Evolutionary conservation across 768 basidiomycete species (phyloP), one percentile per base, ranked within the genome.

Genomic region (Boletus sensibilis): DNA sequence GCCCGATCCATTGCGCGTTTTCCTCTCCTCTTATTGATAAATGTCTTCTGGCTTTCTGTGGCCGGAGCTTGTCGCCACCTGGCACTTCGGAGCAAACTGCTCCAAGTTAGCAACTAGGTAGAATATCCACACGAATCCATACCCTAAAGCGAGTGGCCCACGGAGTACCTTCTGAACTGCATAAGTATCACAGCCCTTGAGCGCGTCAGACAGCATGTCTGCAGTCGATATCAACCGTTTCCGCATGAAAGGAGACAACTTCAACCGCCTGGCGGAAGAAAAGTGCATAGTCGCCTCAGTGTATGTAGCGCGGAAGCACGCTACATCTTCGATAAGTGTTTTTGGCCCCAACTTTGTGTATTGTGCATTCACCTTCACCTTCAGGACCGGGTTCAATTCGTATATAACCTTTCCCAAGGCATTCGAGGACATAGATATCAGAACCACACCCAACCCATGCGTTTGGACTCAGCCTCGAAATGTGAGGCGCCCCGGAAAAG

Each of bases 401-500:
- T 48, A 94, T 74, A 62, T 80, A 78, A 2, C 92, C 91, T 58
- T 79, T 81, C 13, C 82, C 83, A n/a, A 90, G 70, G 58, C 86
- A 85, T 65, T 92, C 88, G 2, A 95, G 76, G 9, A 95, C 81
- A 68, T 87, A 90, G 16, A 83, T 69, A 35, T 84, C 79, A 4
- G 77, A 75, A 8, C 92, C 90, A 63, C 90, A 92, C 3, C 83
- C 83, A 9, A 96, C 87, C 94, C 94, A 94, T 6, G 88, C 82
- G 60, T 82, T 78, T 20, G 64, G 71, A 59, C 85, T 92, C 39
- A 88, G 55, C 23, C 68, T 70, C 20, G 71, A 59, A 18, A 90
- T 75, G 61, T 86, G 81, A 13, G 86, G 81, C 27, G 76, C 75
- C 13, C 82, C 83, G 4, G 80, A 80, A 21, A 75, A 76, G 35